A percentile compares a stretch with the other conserved stretches of the same genome.
Conservation (phyloP, 768 basidiomycete genomes). For the Serendipita sp. region DNA sequence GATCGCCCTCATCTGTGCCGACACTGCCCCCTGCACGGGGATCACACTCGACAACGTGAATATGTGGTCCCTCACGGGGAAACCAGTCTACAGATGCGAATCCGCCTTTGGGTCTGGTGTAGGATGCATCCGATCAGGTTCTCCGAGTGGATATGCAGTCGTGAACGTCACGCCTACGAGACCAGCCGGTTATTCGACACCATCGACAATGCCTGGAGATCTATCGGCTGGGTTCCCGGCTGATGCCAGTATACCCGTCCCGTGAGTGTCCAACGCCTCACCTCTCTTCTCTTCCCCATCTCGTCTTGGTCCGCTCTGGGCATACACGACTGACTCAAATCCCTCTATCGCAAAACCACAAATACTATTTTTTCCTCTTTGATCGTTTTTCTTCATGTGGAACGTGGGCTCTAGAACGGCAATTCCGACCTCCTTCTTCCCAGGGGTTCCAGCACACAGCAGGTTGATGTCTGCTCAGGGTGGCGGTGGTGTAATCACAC, state of each 20-base stretch:
- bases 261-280: conserved; percentile 8
- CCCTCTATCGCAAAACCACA: too few species aligned
- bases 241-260: conserved; percentile 8
- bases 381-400: too few species aligned
- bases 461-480: background rate
- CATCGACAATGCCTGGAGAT: conserved; percentile 15
- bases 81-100: conserved; percentile 18
- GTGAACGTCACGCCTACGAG: conserved; percentile 12
- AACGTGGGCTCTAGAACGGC: background rate
- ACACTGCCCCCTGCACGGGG: conserved; percentile 16
- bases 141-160: conserved; percentile 15
- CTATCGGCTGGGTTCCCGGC: conserved; percentile 7
- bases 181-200: conserved; percentile 18
- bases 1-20: conserved; percentile 17
- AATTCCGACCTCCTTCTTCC: conserved; percentile 9
- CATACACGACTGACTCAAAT: too few species aligned
- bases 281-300: background rate
- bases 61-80: conserved; percentile 18
- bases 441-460: conserved; percentile 1
- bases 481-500: background rate
- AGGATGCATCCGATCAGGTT: conserved; percentile 15
- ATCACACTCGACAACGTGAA: conserved; percentile 18
- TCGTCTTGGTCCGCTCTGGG: too few species aligned
- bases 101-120: conserved; percentile 18
- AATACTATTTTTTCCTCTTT: too few species aligned